A percentile compares a stretch with the other conserved stretches of the same genome.
phyloP scores from a whole-genome alignment of 2,329 filamentous ascomycete species.

The Drechslerella dactyloides region DNA sequence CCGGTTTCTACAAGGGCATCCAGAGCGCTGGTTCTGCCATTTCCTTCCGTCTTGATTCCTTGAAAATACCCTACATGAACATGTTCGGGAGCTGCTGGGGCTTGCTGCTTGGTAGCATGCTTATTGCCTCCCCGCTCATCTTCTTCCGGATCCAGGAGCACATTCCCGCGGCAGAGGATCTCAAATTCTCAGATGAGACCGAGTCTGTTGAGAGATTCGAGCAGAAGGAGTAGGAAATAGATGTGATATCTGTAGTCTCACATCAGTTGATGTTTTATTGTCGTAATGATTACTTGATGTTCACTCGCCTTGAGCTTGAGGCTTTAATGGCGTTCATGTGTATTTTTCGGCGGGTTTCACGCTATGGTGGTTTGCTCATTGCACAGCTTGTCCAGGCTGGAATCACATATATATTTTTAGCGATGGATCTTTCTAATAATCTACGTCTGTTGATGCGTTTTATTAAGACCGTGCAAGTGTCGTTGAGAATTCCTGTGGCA shows the following conservation, averaged over 20 bases:
- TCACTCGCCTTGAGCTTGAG: not conserved
- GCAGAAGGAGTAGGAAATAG: constrained; percentile 29
- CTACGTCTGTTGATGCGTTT: not conserved
- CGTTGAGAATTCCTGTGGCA: not conserved
- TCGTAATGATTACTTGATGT: not conserved
- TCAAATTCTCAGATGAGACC: constrained; percentile 85
- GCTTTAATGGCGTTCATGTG: constrained; percentile 6
- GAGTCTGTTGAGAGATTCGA: constrained; percentile 45
- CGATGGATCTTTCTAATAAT: constrained; percentile 2
- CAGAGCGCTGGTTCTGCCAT: constrained; percentile 85
- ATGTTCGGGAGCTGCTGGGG: constrained; percentile 80
- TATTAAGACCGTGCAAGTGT: not conserved
- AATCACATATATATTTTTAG: constrained; percentile 1
- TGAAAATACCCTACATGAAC: constrained; percentile 69
- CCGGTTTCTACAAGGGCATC: constrained; percentile 87
- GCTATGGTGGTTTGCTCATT: not conserved
- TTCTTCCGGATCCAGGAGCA: constrained; percentile 79
- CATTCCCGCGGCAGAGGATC: constrained; percentile 79
- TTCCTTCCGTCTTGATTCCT: constrained; percentile 72
- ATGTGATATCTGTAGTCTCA: constrained; percentile 14
- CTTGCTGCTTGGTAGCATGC: constrained; percentile 73
- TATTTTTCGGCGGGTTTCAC: not conserved
- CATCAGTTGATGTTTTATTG: constrained; percentile 4
- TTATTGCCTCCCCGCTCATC: constrained; percentile 80
- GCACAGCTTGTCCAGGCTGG: not conserved